Evolutionary conservation across 345 rosid species (phyloP).

Genomic region (Arabis alpina): DNA sequence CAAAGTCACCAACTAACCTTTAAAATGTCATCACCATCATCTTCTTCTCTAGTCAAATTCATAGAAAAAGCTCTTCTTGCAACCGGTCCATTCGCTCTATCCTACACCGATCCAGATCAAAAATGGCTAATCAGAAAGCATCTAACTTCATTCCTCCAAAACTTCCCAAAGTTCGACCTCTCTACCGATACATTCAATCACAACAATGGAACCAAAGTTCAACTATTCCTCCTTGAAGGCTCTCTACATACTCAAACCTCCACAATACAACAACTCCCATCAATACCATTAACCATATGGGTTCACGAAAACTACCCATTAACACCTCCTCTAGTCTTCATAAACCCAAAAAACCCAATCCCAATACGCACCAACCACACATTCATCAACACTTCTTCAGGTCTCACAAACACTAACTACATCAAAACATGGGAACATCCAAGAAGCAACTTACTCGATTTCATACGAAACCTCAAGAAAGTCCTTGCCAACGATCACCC

Average conservation of each 20-base stretch:
- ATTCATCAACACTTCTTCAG: constrained; percentile 59
- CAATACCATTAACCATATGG: constrained; percentile 64
- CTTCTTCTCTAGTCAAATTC: constrained; percentile 49
- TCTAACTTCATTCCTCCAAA: constrained; percentile 59
- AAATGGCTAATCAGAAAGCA: constrained; percentile 64
- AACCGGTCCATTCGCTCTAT: constrained; percentile 48
- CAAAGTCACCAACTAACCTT: constrained; percentile 22
- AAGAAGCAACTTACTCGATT: constrained; percentile 50
- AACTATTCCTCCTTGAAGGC: constrained; percentile 57
- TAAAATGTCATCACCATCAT: constrained; percentile 28
- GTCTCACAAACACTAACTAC: constrained; percentile 52
- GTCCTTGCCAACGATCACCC: constrained; percentile 66
- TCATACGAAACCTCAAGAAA: constrained; percentile 53
- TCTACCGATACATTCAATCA: constrained; percentile 55
- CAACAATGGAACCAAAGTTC: constrained; percentile 64
- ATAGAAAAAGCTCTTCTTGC: constrained; percentile 63
- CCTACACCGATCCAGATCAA: constrained; percentile 68
- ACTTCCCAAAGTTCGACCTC: constrained; percentile 50
- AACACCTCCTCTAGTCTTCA: constrained; percentile 58
- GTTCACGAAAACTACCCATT: constrained; percentile 69
- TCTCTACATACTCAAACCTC: constrained; percentile 42
- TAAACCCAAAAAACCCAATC: constrained; percentile 21
- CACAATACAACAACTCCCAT: constrained; percentile 35
- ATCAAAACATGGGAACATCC: constrained; percentile 61
- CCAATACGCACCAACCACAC: constrained; percentile 58